Percentiles rank a stretch among this genome's conserved stretches.
These are phyloP conservation scores for Lepiota venenata DNA, from an alignment of 768 basidiomycete species.

Conservation along the genomic window DNA sequence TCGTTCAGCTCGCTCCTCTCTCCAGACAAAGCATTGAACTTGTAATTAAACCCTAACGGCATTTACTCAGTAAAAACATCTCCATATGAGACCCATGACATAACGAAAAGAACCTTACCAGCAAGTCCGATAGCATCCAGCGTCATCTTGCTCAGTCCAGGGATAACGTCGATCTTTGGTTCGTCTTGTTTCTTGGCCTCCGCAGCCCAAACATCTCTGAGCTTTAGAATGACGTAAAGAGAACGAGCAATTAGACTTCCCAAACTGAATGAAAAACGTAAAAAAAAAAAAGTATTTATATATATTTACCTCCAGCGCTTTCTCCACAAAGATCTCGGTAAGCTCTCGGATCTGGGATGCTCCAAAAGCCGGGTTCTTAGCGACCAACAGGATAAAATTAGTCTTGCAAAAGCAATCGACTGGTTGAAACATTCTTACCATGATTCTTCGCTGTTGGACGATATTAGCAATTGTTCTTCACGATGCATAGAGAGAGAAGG, in stretches of 20 bases:
- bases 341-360: constrained; percentile 53
- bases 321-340: constrained; percentile 54
- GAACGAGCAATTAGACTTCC: no score
- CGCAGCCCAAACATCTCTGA: constrained; percentile 45
- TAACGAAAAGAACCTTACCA: constrained; percentile 35
- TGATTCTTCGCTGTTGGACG: constrained; percentile 33
- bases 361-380: constrained; percentile 68
- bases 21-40: constrained; percentile 28
- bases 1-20: constrained; percentile 46
- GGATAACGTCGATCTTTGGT: constrained; percentile 51
- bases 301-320: constrained; percentile 42
- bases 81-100: background rate
- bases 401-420: background rate
- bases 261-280: background rate
- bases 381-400: background rate
- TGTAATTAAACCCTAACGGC: constrained; percentile 29
- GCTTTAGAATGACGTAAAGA: constrained; percentile 21
- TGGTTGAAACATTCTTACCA: constrained; percentile 31
- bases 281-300: no score
- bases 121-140: constrained; percentile 74
- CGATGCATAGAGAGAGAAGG: background rate
- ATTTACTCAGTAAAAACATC: background rate
- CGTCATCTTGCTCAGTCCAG: constrained; percentile 65
- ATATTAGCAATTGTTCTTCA: background rate
- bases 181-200: constrained; percentile 28